Base-by-base conservation (phyloP, 1,139 yeast genomes). In the Diutina scorzettiae region DNA sequence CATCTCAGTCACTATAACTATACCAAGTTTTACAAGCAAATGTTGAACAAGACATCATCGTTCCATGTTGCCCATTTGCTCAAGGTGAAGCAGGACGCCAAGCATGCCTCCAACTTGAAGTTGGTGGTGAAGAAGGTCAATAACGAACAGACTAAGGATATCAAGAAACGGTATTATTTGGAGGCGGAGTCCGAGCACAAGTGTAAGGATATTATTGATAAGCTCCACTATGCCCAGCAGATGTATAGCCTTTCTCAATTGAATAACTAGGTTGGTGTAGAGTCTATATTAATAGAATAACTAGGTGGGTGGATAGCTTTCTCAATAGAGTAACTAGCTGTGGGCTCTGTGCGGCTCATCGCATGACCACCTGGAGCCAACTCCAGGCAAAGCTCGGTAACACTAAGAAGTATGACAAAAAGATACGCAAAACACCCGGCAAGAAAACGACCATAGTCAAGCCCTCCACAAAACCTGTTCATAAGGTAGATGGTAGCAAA, bases 61-160 rank as follows among this genome's bases (percentile, higher is more conserved):
- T 85, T 89, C 58, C 95, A 87, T 53, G 77, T 87, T 18, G 76
- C 86, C 11, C 95, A 85, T 55, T 78, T 91, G 32, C 60, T 77
- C 19, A 76, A 79, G 46, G 71, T 86, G 49, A 87, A 87, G 53
- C 93, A 81, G 55, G 55, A 55, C 37, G 55, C 62, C 32, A 84
- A 87, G 53, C 76, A 81, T 25, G 91, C 93, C 0, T 72, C 73
- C 32, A 82, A 84, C 53, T 86, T 91, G 62, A 87, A 89, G 56
- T 76, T 91, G 17, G 80, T 85, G 16, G 79, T 89, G n/a, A 67
- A 72, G 54, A 84, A 85, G 55, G 63, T 23, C 11, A 23, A 16
- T 14, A 23, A 23, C 5, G 29, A 34, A 4, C 27, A 34, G 19
- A 23, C 16, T 8, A 34, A 62, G 1, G 53, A 29, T 11, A 42